These are phyloP conservation scores for Cladosporium sp. DNA, from an alignment of 2,329 filamentous ascomycete genomes.

Conservation along the genomic window DNA sequence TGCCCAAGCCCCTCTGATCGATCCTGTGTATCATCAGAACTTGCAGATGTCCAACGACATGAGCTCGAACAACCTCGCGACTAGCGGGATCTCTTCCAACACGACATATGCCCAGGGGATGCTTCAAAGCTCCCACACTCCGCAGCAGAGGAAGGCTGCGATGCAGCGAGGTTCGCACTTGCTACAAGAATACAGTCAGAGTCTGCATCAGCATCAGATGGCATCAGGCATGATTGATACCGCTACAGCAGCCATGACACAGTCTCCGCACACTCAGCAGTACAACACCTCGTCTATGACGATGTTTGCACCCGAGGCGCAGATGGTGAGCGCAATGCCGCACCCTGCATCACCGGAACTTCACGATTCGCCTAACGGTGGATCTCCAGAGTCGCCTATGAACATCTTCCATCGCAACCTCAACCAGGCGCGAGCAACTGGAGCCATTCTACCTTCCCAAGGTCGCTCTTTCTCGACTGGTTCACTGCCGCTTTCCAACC, in stretches of 20 bases:
- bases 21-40: too few species aligned
- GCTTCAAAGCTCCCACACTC: neutral
- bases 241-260: neutral
- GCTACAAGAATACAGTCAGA: neutral
- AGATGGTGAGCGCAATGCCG: neutral
- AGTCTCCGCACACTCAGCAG: neutral
- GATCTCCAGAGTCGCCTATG: neutral
- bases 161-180: neutral
- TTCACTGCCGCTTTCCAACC: neutral
- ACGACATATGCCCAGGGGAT: neutral
- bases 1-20: neutral
- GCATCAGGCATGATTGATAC: neutral
- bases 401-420: slow-evolving; percentile 6
- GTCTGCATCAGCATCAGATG: neutral
- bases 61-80: neutral
- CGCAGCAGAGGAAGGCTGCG: neutral
- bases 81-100: neutral
- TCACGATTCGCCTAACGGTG: neutral
- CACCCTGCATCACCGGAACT: neutral
- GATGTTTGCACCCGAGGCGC: neutral
- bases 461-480: neutral
- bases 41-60: neutral
- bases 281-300: neutral
- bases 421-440: neutral
- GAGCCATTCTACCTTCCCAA: neutral